Evolutionary conservation across 1,139 yeast genomes (phyloP).

Genomic region (Sugiyamaella sp.): DNA sequence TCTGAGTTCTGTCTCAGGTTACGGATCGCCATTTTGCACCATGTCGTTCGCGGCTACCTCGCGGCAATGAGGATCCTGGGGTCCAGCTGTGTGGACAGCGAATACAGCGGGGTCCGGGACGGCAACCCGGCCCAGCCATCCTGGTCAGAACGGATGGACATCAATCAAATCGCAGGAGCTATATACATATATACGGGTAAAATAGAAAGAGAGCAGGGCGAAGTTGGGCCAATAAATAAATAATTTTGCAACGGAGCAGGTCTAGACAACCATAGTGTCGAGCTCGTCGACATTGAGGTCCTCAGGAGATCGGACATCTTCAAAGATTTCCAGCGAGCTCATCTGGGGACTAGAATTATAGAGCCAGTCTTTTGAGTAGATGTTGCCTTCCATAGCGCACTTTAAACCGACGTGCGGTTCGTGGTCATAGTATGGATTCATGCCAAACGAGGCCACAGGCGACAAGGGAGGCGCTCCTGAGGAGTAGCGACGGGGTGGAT

Average conservation of each 20-base stretch:
- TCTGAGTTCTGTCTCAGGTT: neutral
- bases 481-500: neutral
- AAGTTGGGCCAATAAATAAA: constrained; percentile 8
- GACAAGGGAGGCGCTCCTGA: constrained; percentile 12
- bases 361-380: constrained; percentile 27
- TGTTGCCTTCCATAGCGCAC: constrained; percentile 23
- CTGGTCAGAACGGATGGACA: neutral
- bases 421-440: constrained; percentile 35
- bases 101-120: neutral
- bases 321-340: constrained; percentile 13
- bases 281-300: constrained; percentile 31
- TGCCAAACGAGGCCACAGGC: constrained; percentile 5
- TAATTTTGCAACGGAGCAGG: neutral
- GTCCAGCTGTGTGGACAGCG: no score
- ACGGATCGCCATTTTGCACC: neutral
- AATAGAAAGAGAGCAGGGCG: neutral
- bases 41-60: no score
- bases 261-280: constrained; percentile 25
- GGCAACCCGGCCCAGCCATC: neutral
- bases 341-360: constrained; percentile 18
- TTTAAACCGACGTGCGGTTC: constrained; percentile 19
- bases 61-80: no score
- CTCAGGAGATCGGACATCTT: constrained; percentile 31
- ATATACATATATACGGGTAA: constrained; percentile 7
- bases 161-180: neutral